A percentile compares a stretch with the other conserved stretches of the same genome.
Evolutionary conservation across 2,329 filamentous ascomycete species (phyloP).

Genomic region (Sporothrix inflata): DNA sequence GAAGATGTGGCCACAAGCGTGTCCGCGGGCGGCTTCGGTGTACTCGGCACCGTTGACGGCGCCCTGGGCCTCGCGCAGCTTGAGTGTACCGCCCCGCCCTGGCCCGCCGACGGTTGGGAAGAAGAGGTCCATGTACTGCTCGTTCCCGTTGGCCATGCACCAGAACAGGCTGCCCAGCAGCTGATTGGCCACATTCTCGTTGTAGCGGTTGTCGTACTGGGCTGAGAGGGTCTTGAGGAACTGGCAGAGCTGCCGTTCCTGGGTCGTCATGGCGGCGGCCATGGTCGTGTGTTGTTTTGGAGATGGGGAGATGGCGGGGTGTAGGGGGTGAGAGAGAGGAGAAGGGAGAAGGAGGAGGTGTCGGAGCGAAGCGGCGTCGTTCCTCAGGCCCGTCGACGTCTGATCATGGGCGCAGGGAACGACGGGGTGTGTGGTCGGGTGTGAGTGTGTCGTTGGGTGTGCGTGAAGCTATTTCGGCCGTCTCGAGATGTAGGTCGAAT

Average conservation of each 20-base stretch:
- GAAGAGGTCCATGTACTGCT: conserved; percentile 75
- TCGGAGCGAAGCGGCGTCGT: conserved; percentile 19
- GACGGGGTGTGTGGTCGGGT: neutral
- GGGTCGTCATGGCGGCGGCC: conserved; percentile 55
- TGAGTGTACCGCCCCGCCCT: conserved; percentile 65
- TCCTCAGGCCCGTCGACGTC: conserved; percentile 24
- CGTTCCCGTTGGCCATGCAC: conserved; percentile 76
- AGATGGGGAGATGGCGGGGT: neutral
- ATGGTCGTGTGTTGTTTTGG: conserved; percentile 13
- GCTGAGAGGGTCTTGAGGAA: conserved; percentile 78
- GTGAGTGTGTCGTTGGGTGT: neutral
- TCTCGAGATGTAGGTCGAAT: neutral
- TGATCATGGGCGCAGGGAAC: conserved; percentile 12
- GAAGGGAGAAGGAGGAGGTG: neutral
- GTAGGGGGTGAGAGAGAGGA: neutral
- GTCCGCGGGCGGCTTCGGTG: conserved; percentile 85
- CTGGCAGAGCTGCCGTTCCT: conserved; percentile 82
- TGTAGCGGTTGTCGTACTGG: conserved; percentile 75
- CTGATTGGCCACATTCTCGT: conserved; percentile 67
- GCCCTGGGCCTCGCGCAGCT: conserved; percentile 83
- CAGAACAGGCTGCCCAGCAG: conserved; percentile 82
- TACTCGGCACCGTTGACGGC: conserved; percentile 95
- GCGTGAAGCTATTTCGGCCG: conserved; percentile 1
- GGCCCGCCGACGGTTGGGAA: conserved; percentile 74
- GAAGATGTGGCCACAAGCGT: conserved; percentile 97